Evolutionary conservation across 805 yeast species (phyloP).

Genomic region (Lipomyces mesembrius): DNA sequence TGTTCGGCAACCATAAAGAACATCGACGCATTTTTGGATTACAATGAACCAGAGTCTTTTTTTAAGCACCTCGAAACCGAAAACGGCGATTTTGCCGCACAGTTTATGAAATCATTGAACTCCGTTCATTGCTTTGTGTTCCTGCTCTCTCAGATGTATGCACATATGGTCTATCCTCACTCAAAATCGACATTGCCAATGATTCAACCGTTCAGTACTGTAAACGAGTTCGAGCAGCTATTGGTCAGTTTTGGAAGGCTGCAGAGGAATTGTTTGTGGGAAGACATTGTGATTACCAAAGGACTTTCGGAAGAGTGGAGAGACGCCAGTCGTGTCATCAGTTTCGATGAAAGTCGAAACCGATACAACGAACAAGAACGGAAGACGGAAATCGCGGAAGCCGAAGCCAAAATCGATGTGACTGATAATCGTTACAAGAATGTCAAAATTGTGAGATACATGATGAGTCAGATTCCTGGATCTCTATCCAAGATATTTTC

Average conservation of each 20-base stretch:
- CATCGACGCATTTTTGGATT: slow-evolving; percentile 25
- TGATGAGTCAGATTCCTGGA: slow-evolving; percentile 36
- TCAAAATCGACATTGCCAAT: slow-evolving; percentile 33
- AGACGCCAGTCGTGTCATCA: slow-evolving; percentile 33
- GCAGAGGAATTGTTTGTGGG: slow-evolving; percentile 42
- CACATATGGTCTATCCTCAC: slow-evolving; percentile 32
- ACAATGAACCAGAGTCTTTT: slow-evolving; percentile 15
- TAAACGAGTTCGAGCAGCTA: slow-evolving; percentile 24
- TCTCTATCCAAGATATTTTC: slow-evolving; percentile 28
- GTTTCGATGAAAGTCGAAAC: slow-evolving; percentile 22
- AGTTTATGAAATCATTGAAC: slow-evolving; percentile 22
- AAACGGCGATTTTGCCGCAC: slow-evolving; percentile 14
- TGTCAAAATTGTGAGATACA: slow-evolving; percentile 33
- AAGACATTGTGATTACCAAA: slow-evolving; percentile 37
- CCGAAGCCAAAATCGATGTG: slow-evolving; percentile 34
- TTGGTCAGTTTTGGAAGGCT: slow-evolving; percentile 39
- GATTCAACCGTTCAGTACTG: slow-evolving; percentile 32
- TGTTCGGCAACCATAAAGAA: slow-evolving; percentile 16
- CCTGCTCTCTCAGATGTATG: slow-evolving; percentile 35
- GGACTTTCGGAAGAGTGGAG: slow-evolving; percentile 34
- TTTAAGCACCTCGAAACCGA: slow-evolving; percentile 24
- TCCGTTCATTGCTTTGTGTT: slow-evolving; percentile 30
- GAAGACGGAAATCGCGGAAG: slow-evolving; percentile 26
- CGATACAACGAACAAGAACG: slow-evolving; percentile 17
- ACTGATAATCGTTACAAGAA: slow-evolving; percentile 35